These are phyloP conservation scores for Mycena rosella DNA, from an alignment of 768 basidiomycete genomes.

Conservation along the genomic window DNA sequence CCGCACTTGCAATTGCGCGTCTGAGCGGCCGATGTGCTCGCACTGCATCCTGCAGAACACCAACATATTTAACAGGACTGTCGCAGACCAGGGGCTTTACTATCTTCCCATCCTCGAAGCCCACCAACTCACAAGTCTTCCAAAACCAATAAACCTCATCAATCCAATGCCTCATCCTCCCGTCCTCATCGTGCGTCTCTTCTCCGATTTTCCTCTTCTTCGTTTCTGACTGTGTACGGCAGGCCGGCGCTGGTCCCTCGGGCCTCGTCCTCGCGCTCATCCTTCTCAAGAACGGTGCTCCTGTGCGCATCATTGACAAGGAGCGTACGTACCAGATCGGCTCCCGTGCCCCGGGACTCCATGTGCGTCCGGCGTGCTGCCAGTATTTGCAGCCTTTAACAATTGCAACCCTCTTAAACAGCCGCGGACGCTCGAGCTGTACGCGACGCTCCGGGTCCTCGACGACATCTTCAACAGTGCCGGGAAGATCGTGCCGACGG, in stretches of 20 bases:
- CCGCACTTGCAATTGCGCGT: too few relatives aligned
- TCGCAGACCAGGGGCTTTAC: too few relatives aligned
- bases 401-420: slow-evolving; percentile 29
- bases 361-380: not conserved
- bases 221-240: not conserved
- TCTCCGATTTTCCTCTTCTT: not conserved
- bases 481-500: slow-evolving; percentile 43
- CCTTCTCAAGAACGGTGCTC: not conserved
- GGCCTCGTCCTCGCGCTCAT: slow-evolving; percentile 10
- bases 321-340: not conserved
- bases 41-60: too few relatives aligned
- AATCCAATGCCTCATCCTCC: not conserved
- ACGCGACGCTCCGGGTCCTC: slow-evolving; percentile 53
- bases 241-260: slow-evolving; percentile 3
- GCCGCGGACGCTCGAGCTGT: slow-evolving; percentile 61
- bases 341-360: not conserved
- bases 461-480: slow-evolving; percentile 51
- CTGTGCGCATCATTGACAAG: slow-evolving; percentile 1
- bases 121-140: too few relatives aligned
- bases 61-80: too few relatives aligned
- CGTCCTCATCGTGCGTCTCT: slow-evolving; percentile 6
- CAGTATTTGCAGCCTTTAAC: not conserved
- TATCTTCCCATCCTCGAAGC: too few relatives aligned
- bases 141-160: not conserved
- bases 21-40: too few relatives aligned